phyloP scores from a whole-genome alignment of 768 basidiomycete species.

The Calocybe indica region DNA sequence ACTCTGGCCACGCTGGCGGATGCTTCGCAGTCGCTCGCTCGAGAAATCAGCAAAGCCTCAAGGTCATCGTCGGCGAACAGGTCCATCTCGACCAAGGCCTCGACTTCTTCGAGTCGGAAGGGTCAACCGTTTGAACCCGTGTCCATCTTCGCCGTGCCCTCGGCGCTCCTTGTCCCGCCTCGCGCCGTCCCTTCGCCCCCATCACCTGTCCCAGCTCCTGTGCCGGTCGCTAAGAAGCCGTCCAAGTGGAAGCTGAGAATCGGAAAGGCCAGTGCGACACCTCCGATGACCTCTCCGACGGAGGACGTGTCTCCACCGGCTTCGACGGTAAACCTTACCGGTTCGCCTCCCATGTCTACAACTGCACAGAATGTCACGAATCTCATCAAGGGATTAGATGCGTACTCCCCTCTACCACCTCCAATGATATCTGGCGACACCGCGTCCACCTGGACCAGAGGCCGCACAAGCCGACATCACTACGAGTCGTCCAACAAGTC shows the following conservation, averaged over 20 bases:
- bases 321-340: conserved; percentile 19
- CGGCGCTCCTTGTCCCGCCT: conserved; percentile 19
- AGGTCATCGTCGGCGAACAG: conserved; percentile 35
- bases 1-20: conserved; percentile 67
- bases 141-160: conserved; percentile 38
- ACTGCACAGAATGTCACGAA: conserved; percentile 76
- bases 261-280: conserved; percentile 43
- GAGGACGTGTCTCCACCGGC: conserved; percentile 29
- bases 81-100: conserved; percentile 23
- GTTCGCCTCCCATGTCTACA: conserved; percentile 41
- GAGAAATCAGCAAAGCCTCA: conserved; percentile 74
- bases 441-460: conserved; percentile 42
- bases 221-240: conserved; percentile 64
- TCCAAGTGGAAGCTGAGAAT: conserved; percentile 85
- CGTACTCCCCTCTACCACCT: conserved; percentile 27
- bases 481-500: conserved; percentile 10
- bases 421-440: conserved; percentile 28
- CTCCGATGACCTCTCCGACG: conserved; percentile 30
- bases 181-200: conserved; percentile 14
- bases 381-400: conserved; percentile 66
- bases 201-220: conserved; percentile 14
- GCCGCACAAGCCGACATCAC: conserved; percentile 27
- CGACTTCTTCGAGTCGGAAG: conserved; percentile 20
- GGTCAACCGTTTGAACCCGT: conserved; percentile 35
- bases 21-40: conserved; percentile 76